Evolutionary conservation across 352 stramenopile species (phyloP).

Genomic region (Globisporangium sylvaticum): DNA sequence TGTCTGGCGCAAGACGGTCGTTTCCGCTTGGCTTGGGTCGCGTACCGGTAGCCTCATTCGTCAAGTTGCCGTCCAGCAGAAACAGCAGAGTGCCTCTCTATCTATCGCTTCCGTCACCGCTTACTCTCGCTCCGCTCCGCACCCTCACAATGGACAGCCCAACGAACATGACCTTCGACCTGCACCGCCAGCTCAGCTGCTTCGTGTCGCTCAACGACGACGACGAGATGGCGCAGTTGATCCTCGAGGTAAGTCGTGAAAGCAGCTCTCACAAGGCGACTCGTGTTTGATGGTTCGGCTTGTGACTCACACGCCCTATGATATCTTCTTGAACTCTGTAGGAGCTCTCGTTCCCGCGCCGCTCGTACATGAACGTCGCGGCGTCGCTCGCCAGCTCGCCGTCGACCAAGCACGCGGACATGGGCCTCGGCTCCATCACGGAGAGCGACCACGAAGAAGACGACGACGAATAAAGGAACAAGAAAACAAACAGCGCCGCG

Average conservation of each 20-base stretch:
- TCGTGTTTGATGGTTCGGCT: not conserved
- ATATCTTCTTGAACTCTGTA: conserved; percentile 14
- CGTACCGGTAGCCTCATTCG: conserved; percentile 2
- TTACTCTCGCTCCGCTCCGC: not conserved
- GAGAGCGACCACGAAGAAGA: conserved; percentile 61
- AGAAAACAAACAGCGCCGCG: no score
- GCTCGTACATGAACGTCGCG: conserved; percentile 54
- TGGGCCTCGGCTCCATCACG: conserved; percentile 65
- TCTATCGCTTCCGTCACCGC: not conserved
- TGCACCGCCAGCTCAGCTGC: conserved; percentile 66
- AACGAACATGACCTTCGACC: conserved; percentile 25
- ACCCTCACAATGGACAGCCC: conserved; percentile 31
- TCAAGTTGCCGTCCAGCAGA: conserved; percentile 9
- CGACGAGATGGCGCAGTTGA: conserved; percentile 73
- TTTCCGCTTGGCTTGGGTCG: not conserved
- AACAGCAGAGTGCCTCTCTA: not conserved
- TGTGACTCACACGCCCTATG: not conserved
- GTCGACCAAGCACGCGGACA: conserved; percentile 41
- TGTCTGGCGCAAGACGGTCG: not conserved
- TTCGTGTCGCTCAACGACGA: conserved; percentile 66
- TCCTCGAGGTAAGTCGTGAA: conserved; percentile 64
- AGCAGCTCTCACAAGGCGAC: not conserved
- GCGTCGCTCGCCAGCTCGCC: conserved; percentile 61
- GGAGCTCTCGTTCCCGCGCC: conserved; percentile 58
- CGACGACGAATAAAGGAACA: conserved; percentile 12